phyloP scores from a whole-genome alignment of 2,329 filamentous ascomycete species.

The Colletotrichum eremochloae region DNA sequence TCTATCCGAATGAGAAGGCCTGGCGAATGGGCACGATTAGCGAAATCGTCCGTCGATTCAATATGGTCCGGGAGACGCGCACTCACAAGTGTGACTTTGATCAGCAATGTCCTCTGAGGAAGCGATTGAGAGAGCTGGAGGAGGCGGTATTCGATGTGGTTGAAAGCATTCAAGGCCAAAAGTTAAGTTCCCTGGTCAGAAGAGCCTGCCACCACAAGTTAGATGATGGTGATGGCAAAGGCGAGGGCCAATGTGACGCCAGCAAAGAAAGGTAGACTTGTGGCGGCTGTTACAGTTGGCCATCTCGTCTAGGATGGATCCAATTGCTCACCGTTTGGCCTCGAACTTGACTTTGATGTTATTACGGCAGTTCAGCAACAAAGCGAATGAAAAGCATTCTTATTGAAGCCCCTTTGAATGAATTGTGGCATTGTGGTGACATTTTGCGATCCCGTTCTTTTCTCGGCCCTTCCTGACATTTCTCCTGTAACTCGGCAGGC shows the following conservation, averaged over 20 bases:
- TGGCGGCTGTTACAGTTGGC: not conserved
- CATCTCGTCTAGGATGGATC: not conserved
- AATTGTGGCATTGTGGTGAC: not conserved
- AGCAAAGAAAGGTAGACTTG: not conserved
- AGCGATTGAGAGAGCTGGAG: not conserved
- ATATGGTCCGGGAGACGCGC: not conserved
- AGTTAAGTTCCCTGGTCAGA: not conserved
- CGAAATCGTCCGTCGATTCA: not conserved
- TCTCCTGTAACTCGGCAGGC: no score
- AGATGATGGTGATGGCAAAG: not conserved
- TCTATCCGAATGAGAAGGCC: slow-evolving; percentile 6
- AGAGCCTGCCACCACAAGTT: not conserved
- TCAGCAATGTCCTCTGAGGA: not conserved
- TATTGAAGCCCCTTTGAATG: not conserved
- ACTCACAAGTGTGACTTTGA: slow-evolving; percentile 6
- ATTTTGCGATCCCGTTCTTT: no score
- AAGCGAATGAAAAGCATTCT: not conserved
- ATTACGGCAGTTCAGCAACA: not conserved
- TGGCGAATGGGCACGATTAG: not conserved
- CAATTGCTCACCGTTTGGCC: not conserved
- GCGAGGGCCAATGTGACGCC: not conserved
- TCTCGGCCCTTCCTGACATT: not conserved
- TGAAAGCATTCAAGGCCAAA: not conserved
- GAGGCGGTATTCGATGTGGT: not conserved
- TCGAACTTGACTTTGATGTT: not conserved